Evolutionary conservation across 2,329 filamentous ascomycete species (phyloP), one percentile per base, ranked within the genome.

Genomic region (Cordyceps javanica): DNA sequence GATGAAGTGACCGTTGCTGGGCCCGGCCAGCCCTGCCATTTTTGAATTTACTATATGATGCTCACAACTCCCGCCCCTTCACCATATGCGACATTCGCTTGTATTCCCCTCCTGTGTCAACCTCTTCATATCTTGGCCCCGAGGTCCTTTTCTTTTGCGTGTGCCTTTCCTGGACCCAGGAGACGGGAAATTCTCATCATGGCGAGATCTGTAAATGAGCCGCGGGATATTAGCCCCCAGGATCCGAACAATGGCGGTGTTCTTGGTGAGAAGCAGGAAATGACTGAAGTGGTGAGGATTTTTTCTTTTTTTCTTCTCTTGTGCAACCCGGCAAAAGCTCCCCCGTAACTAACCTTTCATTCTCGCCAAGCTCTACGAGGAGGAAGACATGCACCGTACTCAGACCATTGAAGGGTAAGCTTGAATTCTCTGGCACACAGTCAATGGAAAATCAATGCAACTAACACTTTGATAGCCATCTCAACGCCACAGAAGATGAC

Each of bases 401-500:
- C 32, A 48, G 13, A 58, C 57, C 13, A 10, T 58, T 11, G 57
- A 58, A 42, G 57, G 56, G 56, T 58, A 32, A 7, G 30, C 41
- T 48, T 36, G 1, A 13, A n/a, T 46, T 7, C 30, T 21, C n/a
- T 28, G 21, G 14, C 23, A 28, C 21, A 7, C 25, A 2, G 30
- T n/a, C 23, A 13, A 3, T 38, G 32, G 13, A 21, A 25, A 21
- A 25, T 11, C 19, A 34, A 5, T 34, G 9, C 10, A 4, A 41
- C 11, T 48, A 23, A 55, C 23, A n/a, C 16, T 30, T 7, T 13
- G 9, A n/a, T 14, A 59, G 58, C 21, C 58, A 57, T 28, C 42
- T 70, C 32, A 69, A 68, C 55, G 66, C 67, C 13, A 68, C 68
- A 10, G 67, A 68, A 56, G 58, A 65, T 38, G 67, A 69, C 55